A percentile compares a stretch with the other conserved stretches of the same genome.
Conservation (phyloP, 176 grass and related monocot genomes). For the Aegilops bicornis region DNA sequence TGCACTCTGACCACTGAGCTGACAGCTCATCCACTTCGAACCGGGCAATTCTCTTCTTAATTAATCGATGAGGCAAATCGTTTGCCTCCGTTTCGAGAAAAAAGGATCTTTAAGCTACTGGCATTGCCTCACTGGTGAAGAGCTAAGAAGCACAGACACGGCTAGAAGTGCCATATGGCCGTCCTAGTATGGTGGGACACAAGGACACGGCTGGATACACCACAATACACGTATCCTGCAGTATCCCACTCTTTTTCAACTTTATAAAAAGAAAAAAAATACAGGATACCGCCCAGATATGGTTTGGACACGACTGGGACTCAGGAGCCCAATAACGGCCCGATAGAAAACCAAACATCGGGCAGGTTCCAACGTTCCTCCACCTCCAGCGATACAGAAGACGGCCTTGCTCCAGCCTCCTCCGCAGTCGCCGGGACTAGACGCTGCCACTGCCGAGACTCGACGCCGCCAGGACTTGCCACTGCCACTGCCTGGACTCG, state of each 20-base stretch:
- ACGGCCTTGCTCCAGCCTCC: not conserved
- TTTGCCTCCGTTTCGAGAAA: no score
- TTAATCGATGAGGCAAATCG: no score
- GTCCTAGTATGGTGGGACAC: not conserved
- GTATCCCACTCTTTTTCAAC: not conserved
- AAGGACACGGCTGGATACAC: not conserved
- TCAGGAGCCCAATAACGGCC: not conserved
- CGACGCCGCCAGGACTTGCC: no score
- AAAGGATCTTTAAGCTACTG: not conserved
- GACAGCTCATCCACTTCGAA: no score
- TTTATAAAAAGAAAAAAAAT: not conserved
- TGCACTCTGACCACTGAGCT: no score
- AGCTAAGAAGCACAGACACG: not conserved
- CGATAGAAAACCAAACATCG: not conserved
- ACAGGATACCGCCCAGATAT: not conserved
- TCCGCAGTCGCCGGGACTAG: no score
- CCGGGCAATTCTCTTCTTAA: no score
- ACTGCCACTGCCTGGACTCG: no score
- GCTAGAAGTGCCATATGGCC: not conserved
- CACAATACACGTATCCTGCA: not conserved
- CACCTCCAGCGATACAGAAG: not conserved
- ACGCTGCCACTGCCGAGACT: no score
- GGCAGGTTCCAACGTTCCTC: not conserved
- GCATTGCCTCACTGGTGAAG: not conserved
- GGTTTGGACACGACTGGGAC: not conserved